Conservation (phyloP, 2,329 filamentous ascomycete species). For the Aspergillus hiratsukae region DNA sequence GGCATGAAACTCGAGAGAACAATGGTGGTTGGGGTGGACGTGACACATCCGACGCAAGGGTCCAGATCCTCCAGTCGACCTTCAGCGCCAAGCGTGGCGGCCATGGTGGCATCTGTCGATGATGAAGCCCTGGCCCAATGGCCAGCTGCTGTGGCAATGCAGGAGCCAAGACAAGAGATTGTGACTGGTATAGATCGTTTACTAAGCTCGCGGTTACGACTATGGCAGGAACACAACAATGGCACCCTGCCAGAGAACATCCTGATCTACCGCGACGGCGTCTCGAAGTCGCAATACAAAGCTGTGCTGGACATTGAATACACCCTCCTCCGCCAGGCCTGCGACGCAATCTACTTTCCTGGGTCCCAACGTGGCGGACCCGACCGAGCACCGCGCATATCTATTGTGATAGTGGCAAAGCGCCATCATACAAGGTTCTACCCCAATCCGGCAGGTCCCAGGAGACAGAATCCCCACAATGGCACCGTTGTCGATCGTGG, state of each 20-base stretch:
- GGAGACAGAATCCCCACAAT: slow-evolving; percentile 60
- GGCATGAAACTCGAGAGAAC: slow-evolving; percentile 61
- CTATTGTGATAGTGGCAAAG: slow-evolving; percentile 76
- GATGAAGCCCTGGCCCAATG: slow-evolving; percentile 51
- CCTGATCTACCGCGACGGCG: slow-evolving; percentile 80
- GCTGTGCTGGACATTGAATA: slow-evolving; percentile 65
- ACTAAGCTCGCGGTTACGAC: slow-evolving; percentile 57
- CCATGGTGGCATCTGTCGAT: slow-evolving; percentile 71
- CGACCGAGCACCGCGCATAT: slow-evolving; percentile 51
- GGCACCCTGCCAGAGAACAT: slow-evolving; percentile 62
- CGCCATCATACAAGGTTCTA: slow-evolving; percentile 84
- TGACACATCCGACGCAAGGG: slow-evolving; percentile 73
- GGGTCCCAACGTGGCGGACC: slow-evolving; percentile 19
- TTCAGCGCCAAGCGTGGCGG: slow-evolving; percentile 67
- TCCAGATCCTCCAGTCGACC: slow-evolving; percentile 42
- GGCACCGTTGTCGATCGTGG: slow-evolving; percentile 81
- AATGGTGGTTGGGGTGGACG: slow-evolving; percentile 82
- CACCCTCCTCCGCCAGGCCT: slow-evolving; percentile 49
- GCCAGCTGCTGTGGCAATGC: slow-evolving; percentile 15
- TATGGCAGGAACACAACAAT: slow-evolving; percentile 60
- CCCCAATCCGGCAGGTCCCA: slow-evolving; percentile 52
- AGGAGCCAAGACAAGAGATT: slow-evolving; percentile 58
- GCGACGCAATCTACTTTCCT: slow-evolving; percentile 51
- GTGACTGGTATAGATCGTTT: slow-evolving; percentile 56
- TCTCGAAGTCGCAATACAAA: slow-evolving; percentile 76